Evolutionary conservation across 805 yeast genomes (phyloP), one percentile per base, ranked within the genome.

Genomic region (Nakazawaea populi): DNA sequence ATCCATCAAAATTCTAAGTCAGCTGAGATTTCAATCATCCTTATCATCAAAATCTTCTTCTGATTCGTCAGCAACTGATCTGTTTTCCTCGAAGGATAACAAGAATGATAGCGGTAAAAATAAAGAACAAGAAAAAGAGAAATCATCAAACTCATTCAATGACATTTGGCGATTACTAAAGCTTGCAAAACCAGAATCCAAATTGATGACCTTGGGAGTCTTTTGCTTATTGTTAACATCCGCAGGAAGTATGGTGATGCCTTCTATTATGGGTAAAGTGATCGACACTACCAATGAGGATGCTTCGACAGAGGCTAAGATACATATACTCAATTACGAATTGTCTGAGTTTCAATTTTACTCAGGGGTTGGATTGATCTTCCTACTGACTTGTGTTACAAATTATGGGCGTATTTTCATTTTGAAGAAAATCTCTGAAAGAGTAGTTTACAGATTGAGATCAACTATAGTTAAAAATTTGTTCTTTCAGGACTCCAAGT

Each of bases 401-500:
- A 89, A 91, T 60, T 85, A 83, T 59, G 90, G 91, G 7, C 77
- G 98, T 58, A 79, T 87, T n/a, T 76, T 86, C 39, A 68, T 88
- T 11, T 70, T 92, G 61, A 78, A 91, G 56, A 73, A 83, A 2
- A 87, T 87, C 10, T 97, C 97, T 48, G 98, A 92, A 66, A 76
- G 87, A 55, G 72, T 92, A 37, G 96, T 91, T 54, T 92, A 96
- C 7, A 76, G 94, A 53, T 69, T 92, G 55, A 76, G 98, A 59
- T 76, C 92, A 8, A 75, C 88, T 50, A 80, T 92, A 37, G 80
- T 89, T 65, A 80, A 80, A 60, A 87, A 85, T 45, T 80, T 92
- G 12, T 73, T 92, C 51, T 81, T 82, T 44, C 97, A 91, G 63
- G 97, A 91, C 65, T 83, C 96, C 4, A 86, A 87, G 56, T 92